A percentile compares a stretch with the other conserved stretches of the same genome.
phyloP scores from a whole-genome alignment of 352 stramenopile species.

The Globisporangium nunn region DNA sequence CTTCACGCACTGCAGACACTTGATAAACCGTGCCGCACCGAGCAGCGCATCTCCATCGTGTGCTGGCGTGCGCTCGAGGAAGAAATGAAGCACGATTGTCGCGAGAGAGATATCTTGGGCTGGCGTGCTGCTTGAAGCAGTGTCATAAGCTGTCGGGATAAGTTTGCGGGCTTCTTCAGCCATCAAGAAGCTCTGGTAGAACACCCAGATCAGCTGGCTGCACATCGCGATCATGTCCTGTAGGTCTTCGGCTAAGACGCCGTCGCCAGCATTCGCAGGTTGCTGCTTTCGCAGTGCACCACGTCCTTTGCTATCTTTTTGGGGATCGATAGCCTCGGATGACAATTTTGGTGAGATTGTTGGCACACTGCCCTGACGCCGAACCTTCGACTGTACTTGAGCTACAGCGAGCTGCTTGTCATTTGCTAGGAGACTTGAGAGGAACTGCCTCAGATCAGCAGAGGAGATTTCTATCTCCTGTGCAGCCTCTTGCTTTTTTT shows the following conservation, averaged over 20 bases:
- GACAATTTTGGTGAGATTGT: conserved; percentile 16
- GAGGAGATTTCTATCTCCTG: not conserved
- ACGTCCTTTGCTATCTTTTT: not conserved
- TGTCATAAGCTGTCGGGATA: not conserved
- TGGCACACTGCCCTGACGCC: conserved; percentile 29
- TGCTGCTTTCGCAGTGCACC: conserved; percentile 7
- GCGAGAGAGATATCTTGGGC: conserved; percentile 13
- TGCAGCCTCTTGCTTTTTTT: not conserved
- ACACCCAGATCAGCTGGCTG: conserved; percentile 36
- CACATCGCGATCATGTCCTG: conserved; percentile 11
- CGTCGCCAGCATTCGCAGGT: not conserved
- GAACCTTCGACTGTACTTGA: conserved; percentile 24
- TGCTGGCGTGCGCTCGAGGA: conserved; percentile 32
- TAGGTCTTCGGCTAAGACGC: conserved; percentile 2
- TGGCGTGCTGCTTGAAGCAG: not conserved
- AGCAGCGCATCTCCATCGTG: conserved; percentile 22
- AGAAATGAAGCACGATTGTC: conserved; percentile 41
- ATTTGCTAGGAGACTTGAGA: conserved; percentile 28
- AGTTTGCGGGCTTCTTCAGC: conserved; percentile 31
- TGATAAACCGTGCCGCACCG: conserved; percentile 31
- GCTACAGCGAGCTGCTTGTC: conserved; percentile 23
- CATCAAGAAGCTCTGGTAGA: conserved; percentile 59
- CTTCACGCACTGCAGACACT: conserved; percentile 23
- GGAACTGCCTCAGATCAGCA: conserved; percentile 18
- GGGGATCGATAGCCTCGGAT: not conserved